These are phyloP conservation scores for Backusella tarrabulga DNA, from an alignment of 192 early-diverging fungal species.

Conservation along the genomic window DNA sequence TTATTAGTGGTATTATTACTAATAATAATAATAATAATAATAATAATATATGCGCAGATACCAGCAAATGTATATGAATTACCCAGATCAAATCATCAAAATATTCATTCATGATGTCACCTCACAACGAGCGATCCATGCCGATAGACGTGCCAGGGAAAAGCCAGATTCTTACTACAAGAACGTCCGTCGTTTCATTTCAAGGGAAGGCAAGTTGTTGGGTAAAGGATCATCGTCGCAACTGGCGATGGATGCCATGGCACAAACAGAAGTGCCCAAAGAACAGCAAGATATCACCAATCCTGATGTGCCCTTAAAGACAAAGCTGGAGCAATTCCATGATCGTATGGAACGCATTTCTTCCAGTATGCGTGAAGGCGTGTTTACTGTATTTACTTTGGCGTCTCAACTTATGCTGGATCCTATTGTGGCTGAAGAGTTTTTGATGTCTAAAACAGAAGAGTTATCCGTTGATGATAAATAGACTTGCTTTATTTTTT, in stretches of 20 bases:
- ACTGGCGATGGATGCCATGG: constrained; percentile 31
- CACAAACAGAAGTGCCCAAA: constrained; percentile 23
- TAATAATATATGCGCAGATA: constrained; percentile 18
- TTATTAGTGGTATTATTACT: background rate
- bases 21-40: background rate
- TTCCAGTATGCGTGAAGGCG: constrained; percentile 22
- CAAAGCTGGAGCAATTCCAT: constrained; percentile 26
- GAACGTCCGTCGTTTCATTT: constrained; percentile 14
- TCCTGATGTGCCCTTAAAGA: constrained; percentile 18
- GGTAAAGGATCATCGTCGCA: background rate
- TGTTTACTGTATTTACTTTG: constrained; percentile 28
- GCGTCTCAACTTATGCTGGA: constrained; percentile 22
- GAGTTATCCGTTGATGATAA: background rate
- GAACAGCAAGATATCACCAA: constrained; percentile 16
- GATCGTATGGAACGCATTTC: constrained; percentile 24
- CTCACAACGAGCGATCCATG: constrained; percentile 28
- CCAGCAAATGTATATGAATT: constrained; percentile 25
- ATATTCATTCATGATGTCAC: constrained; percentile 43
- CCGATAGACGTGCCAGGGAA: constrained; percentile 13
- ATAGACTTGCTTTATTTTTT: background rate
- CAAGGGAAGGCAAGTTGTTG: constrained; percentile 5
- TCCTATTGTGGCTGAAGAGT: constrained; percentile 25
- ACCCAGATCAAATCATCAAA: constrained; percentile 35
- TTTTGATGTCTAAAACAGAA: constrained; percentile 10
- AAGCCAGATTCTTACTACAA: constrained; percentile 12